Conservation (phyloP, 2,329 filamentous ascomycete species). For the Cercospora sp. region DNA sequence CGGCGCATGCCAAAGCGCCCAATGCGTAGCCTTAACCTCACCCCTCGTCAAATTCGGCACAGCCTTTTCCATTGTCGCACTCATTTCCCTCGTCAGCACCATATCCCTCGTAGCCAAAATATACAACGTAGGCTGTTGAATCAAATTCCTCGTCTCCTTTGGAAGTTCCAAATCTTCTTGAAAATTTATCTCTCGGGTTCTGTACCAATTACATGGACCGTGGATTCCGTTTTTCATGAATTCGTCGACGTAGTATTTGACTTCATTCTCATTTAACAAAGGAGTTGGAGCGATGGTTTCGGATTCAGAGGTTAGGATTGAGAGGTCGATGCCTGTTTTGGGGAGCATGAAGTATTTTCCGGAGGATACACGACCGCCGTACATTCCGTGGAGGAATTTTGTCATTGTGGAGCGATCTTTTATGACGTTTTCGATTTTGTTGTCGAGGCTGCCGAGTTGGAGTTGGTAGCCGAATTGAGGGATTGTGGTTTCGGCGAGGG, state of each 20-base stretch:
- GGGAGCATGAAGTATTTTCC: constrained; percentile 61
- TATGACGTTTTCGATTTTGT: constrained; percentile 57
- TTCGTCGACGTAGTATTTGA: constrained; percentile 74
- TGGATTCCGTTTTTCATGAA: constrained; percentile 71
- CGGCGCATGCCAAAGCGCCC: constrained; percentile 75
- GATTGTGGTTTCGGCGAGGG: constrained; percentile 57
- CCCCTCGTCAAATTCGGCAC: constrained; percentile 65
- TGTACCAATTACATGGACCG: constrained; percentile 71
- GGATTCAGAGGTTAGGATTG: constrained; percentile 49
- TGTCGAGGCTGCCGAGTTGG: constrained; percentile 58
- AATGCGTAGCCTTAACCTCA: constrained; percentile 73
- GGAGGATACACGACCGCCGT: constrained; percentile 62
- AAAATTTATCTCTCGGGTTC: constrained; percentile 69
- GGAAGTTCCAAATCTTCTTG: constrained; percentile 64
- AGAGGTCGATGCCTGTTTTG: constrained; percentile 62
- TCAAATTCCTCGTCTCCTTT: constrained; percentile 17
- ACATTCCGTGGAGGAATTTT: constrained; percentile 70
- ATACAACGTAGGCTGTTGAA: constrained; percentile 63
- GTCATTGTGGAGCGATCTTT: constrained; percentile 57
- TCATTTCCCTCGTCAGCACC: constrained; percentile 72
- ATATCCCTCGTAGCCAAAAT: constrained; percentile 69
- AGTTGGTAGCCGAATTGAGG: constrained; percentile 82
- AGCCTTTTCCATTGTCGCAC: constrained; percentile 66
- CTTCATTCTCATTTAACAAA: constrained; percentile 66
- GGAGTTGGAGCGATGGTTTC: constrained; percentile 48